A percentile compares a stretch with the other conserved stretches of the same genome.
These are phyloP conservation scores for Loxodes magnus DNA, from an alignment of 73 alveolate genomes.

Conservation along the genomic window DNA sequence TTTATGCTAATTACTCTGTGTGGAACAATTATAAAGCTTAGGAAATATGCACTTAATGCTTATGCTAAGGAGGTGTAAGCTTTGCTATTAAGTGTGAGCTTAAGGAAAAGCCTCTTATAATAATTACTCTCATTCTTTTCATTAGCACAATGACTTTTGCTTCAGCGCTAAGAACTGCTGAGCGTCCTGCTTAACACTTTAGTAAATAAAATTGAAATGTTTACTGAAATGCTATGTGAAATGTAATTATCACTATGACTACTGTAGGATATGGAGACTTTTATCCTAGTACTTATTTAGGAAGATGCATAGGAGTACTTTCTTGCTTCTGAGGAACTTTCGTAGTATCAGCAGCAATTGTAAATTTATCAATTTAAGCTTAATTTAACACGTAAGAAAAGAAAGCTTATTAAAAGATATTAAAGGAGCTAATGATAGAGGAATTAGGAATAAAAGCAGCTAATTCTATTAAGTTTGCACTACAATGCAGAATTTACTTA, in stretches of 20 bases:
- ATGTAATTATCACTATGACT: background rate
- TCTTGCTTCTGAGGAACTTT: slow-evolving; percentile 27
- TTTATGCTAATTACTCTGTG: slow-evolving; percentile 28
- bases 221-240: background rate
- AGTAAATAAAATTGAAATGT: background rate
- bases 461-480: slow-evolving; percentile 7
- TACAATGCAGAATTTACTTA: background rate
- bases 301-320: background rate
- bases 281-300: background rate
- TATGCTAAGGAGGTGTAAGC: slow-evolving; percentile 52
- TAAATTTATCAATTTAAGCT: slow-evolving; percentile 48
- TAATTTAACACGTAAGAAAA: slow-evolving; percentile 52
- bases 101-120: slow-evolving; percentile 50
- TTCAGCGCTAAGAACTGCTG: background rate
- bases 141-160: background rate
- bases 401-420: slow-evolving; percentile 52
- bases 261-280: slow-evolving; percentile 8
- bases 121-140: background rate
- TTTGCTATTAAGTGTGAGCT: slow-evolving; percentile 64
- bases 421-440: slow-evolving; percentile 12
- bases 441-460: background rate
- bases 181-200: background rate
- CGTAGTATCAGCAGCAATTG: slow-evolving; percentile 59
- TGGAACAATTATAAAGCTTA: slow-evolving; percentile 62
- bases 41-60: slow-evolving; percentile 45